Percentiles rank a stretch among this genome's conserved stretches.
These are phyloP conservation scores for Datura wrightii DNA, from an alignment of 257 asterid genomes.

Conservation along the genomic window DNA sequence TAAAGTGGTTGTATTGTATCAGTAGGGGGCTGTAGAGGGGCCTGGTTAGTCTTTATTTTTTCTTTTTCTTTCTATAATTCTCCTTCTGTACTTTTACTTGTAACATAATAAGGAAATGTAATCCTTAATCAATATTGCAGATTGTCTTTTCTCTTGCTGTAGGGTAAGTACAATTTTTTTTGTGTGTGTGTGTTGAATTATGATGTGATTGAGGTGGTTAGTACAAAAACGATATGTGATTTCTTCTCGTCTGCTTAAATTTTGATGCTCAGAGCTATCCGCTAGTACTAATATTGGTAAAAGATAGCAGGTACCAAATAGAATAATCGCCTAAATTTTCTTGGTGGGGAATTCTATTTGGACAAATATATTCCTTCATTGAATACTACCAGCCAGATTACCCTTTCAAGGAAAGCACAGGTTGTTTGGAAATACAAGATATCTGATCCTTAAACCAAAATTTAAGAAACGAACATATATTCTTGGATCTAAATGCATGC, in stretches of 20 bases:
- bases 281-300: too few relatives aligned
- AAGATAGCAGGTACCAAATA: background rate
- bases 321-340: background rate
- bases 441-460: background rate
- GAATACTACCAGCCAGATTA: background rate
- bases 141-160: background rate
- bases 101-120: background rate
- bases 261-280: background rate
- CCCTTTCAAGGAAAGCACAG: background rate
- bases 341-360: background rate
- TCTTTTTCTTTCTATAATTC: background rate
- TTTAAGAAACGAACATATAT: slow-evolving; percentile 2
- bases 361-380: background rate
- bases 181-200: too few relatives aligned
- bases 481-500: background rate
- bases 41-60: background rate
- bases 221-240: background rate
- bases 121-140: background rate
- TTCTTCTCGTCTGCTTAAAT: background rate
- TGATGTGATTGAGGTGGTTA: too few relatives aligned
- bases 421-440: background rate
- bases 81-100: background rate
- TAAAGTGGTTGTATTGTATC: slow-evolving; percentile 32
- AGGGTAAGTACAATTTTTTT: too few relatives aligned
- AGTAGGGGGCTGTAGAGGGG: background rate